Conservation (phyloP, 2,329 filamentous ascomycete species). For the Aspergillus jensenii region DNA sequence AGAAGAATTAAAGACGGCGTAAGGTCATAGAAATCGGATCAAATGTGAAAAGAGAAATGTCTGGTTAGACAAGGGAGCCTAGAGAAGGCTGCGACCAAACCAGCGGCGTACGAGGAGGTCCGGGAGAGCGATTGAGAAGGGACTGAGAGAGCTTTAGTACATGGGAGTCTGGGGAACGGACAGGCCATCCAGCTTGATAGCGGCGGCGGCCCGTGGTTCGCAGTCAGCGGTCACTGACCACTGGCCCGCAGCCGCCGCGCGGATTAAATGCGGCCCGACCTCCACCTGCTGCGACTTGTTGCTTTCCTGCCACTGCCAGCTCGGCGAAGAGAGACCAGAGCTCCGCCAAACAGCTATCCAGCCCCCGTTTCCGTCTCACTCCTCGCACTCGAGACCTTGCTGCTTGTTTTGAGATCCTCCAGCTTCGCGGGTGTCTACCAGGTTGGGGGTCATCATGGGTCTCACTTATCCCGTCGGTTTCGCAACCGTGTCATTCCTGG, state of each 20-base stretch:
- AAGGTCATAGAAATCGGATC: constrained; percentile 8
- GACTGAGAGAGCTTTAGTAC: not conserved
- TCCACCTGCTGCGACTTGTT: constrained; percentile 14
- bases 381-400: constrained; percentile 18
- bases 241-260: constrained; percentile 6
- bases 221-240: constrained; percentile 1
- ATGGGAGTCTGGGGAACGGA: constrained; percentile 8
- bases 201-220: constrained; percentile 1
- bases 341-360: constrained; percentile 12
- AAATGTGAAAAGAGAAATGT: constrained; percentile 3
- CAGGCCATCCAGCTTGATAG: not conserved
- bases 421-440: constrained; percentile 12
- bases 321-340: constrained; percentile 11
- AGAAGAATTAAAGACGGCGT: constrained; percentile 1
- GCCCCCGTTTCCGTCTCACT: constrained; percentile 14
- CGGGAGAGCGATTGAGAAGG: constrained; percentile 12
- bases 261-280: constrained; percentile 34
- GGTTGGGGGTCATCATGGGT: constrained; percentile 59
- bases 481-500: constrained; percentile 64
- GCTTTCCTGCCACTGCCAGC: constrained; percentile 13
- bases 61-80: not conserved
- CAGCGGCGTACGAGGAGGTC: constrained; percentile 11
- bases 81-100: constrained; percentile 5
- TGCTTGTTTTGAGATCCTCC: constrained; percentile 20
- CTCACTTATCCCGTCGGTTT: constrained; percentile 69